Conservation (phyloP, 2,329 filamentous ascomycete species). For the Coniochaeta ligniaria region DNA sequence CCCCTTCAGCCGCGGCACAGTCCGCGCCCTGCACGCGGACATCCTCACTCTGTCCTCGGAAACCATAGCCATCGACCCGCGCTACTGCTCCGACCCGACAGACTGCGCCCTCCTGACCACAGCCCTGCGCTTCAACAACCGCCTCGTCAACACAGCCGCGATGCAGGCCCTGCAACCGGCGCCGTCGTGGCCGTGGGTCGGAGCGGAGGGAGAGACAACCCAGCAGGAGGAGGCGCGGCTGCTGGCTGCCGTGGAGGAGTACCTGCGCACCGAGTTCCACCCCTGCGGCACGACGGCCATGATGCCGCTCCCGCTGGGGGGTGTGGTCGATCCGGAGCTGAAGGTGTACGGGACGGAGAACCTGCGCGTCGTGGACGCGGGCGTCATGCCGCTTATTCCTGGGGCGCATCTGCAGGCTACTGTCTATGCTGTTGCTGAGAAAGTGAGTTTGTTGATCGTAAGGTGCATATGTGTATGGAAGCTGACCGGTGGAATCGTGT, state of each 20-base stretch:
- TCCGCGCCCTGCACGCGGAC: slow-evolving; percentile 27
- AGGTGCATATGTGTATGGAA: neutral
- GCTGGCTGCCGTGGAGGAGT: neutral
- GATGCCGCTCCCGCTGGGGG: slow-evolving; percentile 5
- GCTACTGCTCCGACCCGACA: slow-evolving; percentile 36
- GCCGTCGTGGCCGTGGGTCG: slow-evolving; percentile 30
- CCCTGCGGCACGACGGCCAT: slow-evolving; percentile 11
- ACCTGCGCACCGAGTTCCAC: slow-evolving; percentile 16
- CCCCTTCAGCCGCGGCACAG: slow-evolving; percentile 31
- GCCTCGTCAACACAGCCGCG: slow-evolving; percentile 15
- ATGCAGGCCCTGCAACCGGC: slow-evolving; percentile 12
- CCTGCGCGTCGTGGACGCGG: neutral
- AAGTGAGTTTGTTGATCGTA: neutral
- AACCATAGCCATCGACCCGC: slow-evolving; percentile 42
- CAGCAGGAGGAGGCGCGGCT: slow-evolving; percentile 23
- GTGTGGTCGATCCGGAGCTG: neutral
- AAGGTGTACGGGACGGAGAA: neutral
- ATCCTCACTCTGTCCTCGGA: slow-evolving; percentile 31
- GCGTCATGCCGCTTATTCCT: neutral
- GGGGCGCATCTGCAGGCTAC: neutral
- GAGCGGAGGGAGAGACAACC: slow-evolving; percentile 27
- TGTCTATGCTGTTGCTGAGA: slow-evolving; percentile 1
- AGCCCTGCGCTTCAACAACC: slow-evolving; percentile 34
- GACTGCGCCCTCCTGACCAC: slow-evolving; percentile 40
- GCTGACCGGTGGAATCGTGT: neutral